Base-by-base conservation (phyloP, 1,139 yeast species). In the Magnusiomyces sp. region DNA sequence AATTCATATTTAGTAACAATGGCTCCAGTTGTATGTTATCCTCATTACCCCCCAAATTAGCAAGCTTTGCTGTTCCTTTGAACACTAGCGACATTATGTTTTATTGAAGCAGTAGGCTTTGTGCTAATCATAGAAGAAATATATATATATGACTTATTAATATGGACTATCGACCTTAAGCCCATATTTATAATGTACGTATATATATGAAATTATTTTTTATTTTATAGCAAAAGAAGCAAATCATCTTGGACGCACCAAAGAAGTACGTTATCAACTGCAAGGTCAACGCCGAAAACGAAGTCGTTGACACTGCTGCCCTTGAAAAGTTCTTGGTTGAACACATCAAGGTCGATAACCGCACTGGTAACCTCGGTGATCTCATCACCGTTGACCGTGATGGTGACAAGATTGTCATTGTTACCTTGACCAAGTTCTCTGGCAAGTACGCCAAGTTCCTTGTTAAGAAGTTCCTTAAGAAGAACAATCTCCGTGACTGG, bases 401-500 rank as follows among this genome's bases (percentile, higher is more conserved):
- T 71, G 88, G 86, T 67, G 80, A 81, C 76, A 77, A 81, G 74
- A 72, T 79, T 69, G 89, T 87, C 70, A 83, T 92, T 67, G 84
- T 89, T 75, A 79, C 97, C 63, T 80, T 84, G 77, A 76, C 95
- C 76, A 84, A 88, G 79, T 92, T 94, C 92, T 89, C 97, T 65
- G 99, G 99, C 79, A 92, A 94, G 80, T 92, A 92, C 95, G 85
- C 89, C 75, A 92, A 92, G 81, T 92, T 90, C 92, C 81, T 92
- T 74, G 87, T 97, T 71, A 92, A 92, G 89, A 90, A 95, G 83
- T 92, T 88, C 94, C 87, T 92, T 77, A 92, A 92, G 95, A 92
- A 92, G 88, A 88, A 89, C 94, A 95, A 87, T 78, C 86, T 90
- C 80, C 68, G 73, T 57, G 98, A 92, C 81, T 92, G 98, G 98